Evolutionary conservation across 1,284 basidiomycete species (phyloP).

Genomic region (Pterulicium gracile): DNA sequence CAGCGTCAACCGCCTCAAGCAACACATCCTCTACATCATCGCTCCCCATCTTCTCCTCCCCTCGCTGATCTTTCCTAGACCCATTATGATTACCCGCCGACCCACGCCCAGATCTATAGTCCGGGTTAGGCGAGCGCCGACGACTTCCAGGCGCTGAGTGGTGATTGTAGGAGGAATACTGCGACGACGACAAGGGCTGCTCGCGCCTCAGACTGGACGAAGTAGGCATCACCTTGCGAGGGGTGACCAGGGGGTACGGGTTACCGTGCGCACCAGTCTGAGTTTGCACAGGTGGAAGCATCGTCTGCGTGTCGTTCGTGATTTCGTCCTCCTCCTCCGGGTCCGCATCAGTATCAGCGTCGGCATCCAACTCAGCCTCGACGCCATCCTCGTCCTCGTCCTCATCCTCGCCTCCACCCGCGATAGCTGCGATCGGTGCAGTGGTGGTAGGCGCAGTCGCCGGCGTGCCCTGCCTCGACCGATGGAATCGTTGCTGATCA

Average conservation of each 20-base stretch:
- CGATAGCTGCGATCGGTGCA: too few species aligned
- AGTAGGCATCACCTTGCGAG: not conserved
- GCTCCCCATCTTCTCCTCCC: conserved; percentile 4
- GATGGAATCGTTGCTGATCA: conserved; percentile 14
- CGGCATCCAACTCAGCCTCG: conserved; percentile 3
- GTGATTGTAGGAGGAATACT: too few species aligned
- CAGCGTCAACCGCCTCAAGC: conserved; percentile 32
- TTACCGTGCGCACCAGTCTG: not conserved
- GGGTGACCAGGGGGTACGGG: not conserved
- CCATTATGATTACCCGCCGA: too few species aligned
- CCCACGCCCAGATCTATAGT: too few species aligned
- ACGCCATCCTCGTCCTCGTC: conserved; percentile 10
- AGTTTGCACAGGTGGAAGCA: conserved; percentile 4
- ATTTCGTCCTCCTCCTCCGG: not conserved
- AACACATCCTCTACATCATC: conserved; percentile 21
- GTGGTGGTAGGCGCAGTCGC: too few species aligned
- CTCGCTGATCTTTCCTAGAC: too few species aligned
- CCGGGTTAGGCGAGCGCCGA: too few species aligned
- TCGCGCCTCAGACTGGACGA: too few species aligned
- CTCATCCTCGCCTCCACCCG: conserved; percentile 11
- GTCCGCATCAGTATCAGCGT: conserved; percentile 6
- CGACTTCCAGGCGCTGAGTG: too few species aligned
- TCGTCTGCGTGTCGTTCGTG: not conserved
- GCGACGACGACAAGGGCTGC: too few species aligned
- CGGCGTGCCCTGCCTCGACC: too few species aligned